Base-by-base conservation (phyloP, 345 rosid genomes). In the Microthlaspi erraticum region DNA sequence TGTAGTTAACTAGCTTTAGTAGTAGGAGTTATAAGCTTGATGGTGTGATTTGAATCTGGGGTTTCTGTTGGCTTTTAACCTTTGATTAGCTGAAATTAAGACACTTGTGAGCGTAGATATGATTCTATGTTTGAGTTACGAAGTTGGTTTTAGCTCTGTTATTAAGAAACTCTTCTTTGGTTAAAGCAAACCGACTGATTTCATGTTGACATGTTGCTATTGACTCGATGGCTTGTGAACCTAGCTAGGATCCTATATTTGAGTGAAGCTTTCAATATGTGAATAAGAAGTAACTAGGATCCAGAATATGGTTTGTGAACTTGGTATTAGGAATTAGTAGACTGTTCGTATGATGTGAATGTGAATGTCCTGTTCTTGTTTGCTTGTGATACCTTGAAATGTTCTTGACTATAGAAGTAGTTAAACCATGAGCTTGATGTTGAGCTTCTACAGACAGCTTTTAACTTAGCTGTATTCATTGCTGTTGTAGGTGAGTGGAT, bases 401-500 rank as follows among this genome's bases (percentile, higher is more conserved):
- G 10, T 58, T 58, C 11, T 17, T 46, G 5, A 45, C 44, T 8
- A 13, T 12, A 8, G 16, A 12, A 5, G 23, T 14, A 37, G 32
- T 58, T 58, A 7, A 17, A 17, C 10, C 10, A 38, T 23, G 14
- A 42, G 23, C 50, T 60, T 60, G 64, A 37, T 20, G 33, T 23
- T 39, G 48, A 59, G 64, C 5, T 38, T 42, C 41, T 41, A 16
- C 26, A 12, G 26, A 60, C 39, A 50, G 43, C 33, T 71, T 23
- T 8, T 18, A 50, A 60, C 36, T 50, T 37, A 3, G 53, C 8
- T 9, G 11, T n/a, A 19, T 13, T 23, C 59, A 36, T 20, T 63
- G 44, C 43, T 63, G 18, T 77, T 57, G 10, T 65, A 93, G 98
- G 97, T 84, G 96, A 86, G 52, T 93, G 95, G 98, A 86, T 93